Conservation (phyloP, 129 eudicot species). For the Lactuca sativa region DNA sequence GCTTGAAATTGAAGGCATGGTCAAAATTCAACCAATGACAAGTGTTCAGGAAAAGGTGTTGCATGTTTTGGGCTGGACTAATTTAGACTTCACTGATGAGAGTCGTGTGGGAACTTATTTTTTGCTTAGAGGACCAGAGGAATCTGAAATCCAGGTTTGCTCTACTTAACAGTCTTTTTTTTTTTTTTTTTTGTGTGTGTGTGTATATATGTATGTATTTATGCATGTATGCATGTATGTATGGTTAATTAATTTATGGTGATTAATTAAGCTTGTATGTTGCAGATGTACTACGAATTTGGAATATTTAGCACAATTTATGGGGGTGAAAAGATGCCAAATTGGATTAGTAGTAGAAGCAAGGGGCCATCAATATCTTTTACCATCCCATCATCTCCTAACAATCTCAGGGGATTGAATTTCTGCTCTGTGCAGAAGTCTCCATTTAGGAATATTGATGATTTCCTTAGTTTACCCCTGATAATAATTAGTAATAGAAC, state of each 20-base stretch:
- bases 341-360: neutral
- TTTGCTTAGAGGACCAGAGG: neutral
- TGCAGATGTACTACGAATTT: neutral
- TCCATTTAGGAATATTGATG: too few relatives aligned
- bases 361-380: constrained; percentile 10
- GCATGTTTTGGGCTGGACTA: constrained; percentile 10
- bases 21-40: constrained; percentile 9
- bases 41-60: neutral
- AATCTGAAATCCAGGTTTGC: neutral
- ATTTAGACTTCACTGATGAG: neutral
- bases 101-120: too few relatives aligned
- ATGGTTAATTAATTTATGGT: too few relatives aligned
- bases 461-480: too few relatives aligned
- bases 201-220: too few relatives aligned
- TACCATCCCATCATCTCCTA: constrained; percentile 13
- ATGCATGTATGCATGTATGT: too few relatives aligned
- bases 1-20: constrained; percentile 7
- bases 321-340: neutral
- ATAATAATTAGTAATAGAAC: too few relatives aligned
- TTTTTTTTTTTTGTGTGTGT: too few relatives aligned
- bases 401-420: too few relatives aligned
- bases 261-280: neutral
- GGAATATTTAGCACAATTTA: constrained; percentile 22
- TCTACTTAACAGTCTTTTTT: too few relatives aligned
- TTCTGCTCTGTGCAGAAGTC: too few relatives aligned